Conservation (phyloP, 371 early-diverging fungal genomes). For the Mucor sp. region DNA sequence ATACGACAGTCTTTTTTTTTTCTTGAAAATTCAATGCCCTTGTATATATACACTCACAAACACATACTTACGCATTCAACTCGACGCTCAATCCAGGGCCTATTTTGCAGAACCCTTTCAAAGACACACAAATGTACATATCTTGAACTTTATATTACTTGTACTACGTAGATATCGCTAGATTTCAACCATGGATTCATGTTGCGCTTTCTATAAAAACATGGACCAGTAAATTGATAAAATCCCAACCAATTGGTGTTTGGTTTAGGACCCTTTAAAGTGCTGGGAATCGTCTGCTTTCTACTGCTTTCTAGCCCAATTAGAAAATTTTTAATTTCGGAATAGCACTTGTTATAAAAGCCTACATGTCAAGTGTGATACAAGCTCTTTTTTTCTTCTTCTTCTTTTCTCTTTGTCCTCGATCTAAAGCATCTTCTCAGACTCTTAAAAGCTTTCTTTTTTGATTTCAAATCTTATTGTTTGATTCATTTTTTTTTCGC, state of each 20-base stretch:
- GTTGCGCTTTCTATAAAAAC: background rate
- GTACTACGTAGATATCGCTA: background rate
- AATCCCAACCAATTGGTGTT: background rate
- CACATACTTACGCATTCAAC: background rate
- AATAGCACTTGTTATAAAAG: background rate
- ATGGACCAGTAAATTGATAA: background rate
- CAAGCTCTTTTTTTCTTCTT: background rate
- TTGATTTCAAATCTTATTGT: slow-evolving; percentile 2
- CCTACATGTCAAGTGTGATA: background rate
- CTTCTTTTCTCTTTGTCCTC: background rate
- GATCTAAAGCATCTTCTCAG: background rate
- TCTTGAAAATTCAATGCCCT: background rate
- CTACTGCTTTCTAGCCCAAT: slow-evolving; percentile 1
- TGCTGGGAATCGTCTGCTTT: background rate
- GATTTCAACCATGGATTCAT: background rate
- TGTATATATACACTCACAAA: background rate
- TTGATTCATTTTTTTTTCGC: background rate
- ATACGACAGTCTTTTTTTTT: background rate
- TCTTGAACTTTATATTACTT: background rate
- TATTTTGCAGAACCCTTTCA: background rate
- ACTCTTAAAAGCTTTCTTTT: background rate
- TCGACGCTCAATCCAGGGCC: background rate
- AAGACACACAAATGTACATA: background rate
- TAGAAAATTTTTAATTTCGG: background rate
- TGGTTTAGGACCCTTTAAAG: background rate